Evolutionary conservation across 108 stramenopile genomes (phyloP).

Genomic region (Skeletonema tropicum): DNA sequence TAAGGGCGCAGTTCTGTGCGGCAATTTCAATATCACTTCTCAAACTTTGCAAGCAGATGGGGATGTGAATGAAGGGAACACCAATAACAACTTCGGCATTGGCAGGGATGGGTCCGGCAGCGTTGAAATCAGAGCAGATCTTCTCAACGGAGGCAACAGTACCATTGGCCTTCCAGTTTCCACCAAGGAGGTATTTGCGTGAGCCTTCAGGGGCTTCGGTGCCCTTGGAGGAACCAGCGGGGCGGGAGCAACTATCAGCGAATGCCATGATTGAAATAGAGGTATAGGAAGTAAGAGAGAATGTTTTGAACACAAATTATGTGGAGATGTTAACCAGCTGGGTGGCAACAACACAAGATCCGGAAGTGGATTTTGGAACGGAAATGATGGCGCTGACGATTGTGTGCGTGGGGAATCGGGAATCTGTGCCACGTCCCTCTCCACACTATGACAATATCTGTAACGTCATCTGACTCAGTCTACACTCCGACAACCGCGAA

Average conservation of each 20-base stretch:
- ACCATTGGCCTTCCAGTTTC: slow-evolving; percentile 95
- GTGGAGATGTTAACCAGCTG: neutral
- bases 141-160: slow-evolving; percentile 71
- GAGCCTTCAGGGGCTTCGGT: slow-evolving; percentile 49
- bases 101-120: slow-evolving; percentile 82
- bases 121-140: slow-evolving; percentile 85
- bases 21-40: slow-evolving; percentile 85
- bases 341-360: neutral
- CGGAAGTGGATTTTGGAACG: neutral
- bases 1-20: slow-evolving; percentile 82
- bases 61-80: slow-evolving; percentile 81
- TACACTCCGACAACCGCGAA: no score
- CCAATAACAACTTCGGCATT: slow-evolving; percentile 87
- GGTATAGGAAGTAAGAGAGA: neutral
- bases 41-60: slow-evolving; percentile 56
- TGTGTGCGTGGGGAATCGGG: no score
- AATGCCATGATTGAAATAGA: slow-evolving; percentile 28
- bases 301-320: neutral
- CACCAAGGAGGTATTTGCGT: slow-evolving; percentile 89
- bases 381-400: no score
- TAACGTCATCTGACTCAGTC: no score
- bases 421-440: neutral
- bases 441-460: no score
- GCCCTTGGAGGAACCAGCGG: slow-evolving; percentile 53
- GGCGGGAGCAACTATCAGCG: slow-evolving; percentile 37